Conservation (phyloP, 192 early-diverging fungal species). For the Coemansia sp. region DNA sequence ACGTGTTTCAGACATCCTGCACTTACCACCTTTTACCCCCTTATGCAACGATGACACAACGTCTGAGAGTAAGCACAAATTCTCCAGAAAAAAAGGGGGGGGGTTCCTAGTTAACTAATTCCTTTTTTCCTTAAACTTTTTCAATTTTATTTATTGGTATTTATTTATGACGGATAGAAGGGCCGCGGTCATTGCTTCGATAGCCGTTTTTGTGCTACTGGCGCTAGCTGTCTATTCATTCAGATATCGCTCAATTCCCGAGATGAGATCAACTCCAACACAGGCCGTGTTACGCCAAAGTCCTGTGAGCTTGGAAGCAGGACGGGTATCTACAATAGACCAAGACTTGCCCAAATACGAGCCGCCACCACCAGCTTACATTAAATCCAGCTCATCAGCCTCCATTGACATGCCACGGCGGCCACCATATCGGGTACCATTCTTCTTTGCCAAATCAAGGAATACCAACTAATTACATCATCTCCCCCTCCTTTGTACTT, state of each 20-base stretch:
- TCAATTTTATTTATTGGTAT: background rate
- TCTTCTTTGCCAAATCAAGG: background rate
- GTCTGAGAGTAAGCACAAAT: background rate
- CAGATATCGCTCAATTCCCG: conserved; percentile 8
- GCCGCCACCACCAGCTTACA: conserved; percentile 38
- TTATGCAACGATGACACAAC: background rate
- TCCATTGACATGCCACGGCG: background rate
- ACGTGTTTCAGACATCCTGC: background rate
- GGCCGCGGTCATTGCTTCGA: background rate
- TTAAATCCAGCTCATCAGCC: background rate
- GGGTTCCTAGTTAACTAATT: background rate
- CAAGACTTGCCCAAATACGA: conserved; percentile 36
- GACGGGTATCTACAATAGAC: background rate
- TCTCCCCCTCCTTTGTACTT: background rate
- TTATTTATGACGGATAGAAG: conserved; percentile 17
- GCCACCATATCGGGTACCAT: no score
- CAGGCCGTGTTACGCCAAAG: background rate
- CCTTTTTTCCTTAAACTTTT: background rate
- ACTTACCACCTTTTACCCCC: background rate
- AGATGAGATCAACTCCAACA: background rate
- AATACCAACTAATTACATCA: background rate
- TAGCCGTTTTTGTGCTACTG: background rate
- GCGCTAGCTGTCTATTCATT: background rate
- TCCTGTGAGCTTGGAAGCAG: background rate
- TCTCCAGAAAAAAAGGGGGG: background rate